Evolutionary conservation across 1,139 yeast species (phyloP).

Genomic region (Sugiyamaella pinicola): DNA sequence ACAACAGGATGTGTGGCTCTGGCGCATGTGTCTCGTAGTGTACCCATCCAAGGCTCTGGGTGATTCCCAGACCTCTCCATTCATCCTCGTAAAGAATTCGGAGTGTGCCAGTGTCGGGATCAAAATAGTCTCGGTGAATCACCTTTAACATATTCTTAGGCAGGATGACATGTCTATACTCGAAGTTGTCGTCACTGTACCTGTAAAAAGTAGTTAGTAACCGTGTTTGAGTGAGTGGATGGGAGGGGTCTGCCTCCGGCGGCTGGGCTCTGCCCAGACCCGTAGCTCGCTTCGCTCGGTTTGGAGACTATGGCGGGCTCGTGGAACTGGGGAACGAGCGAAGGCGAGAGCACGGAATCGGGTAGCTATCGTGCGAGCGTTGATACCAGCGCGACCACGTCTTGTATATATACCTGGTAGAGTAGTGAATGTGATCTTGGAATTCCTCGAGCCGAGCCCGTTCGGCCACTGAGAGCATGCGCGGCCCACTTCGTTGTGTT

Average conservation of each 20-base stretch:
- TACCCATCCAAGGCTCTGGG: slow-evolving; percentile 97
- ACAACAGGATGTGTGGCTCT: slow-evolving; percentile 93
- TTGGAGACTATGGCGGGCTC: too few relatives aligned
- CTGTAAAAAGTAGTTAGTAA: slow-evolving; percentile 39
- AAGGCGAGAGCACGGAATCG: too few relatives aligned
- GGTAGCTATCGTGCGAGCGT: too few relatives aligned
- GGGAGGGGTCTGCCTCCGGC: too few relatives aligned
- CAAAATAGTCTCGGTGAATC: slow-evolving; percentile 94
- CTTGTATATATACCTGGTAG: slow-evolving; percentile 57
- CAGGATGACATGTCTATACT: slow-evolving; percentile 91
- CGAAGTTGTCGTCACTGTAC: slow-evolving; percentile 86
- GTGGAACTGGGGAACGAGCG: too few relatives aligned
- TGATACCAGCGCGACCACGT: too few relatives aligned
- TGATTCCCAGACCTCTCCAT: slow-evolving; percentile 98
- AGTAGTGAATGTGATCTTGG: slow-evolving; percentile 92
- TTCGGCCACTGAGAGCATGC: slow-evolving; percentile 81
- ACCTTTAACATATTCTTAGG: slow-evolving; percentile 95
- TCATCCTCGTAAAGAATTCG: slow-evolving; percentile 91
- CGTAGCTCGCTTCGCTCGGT: too few relatives aligned
- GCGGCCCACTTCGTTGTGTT: slow-evolving; percentile 33
- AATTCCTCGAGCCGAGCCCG: slow-evolving; percentile 85
- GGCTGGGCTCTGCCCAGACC: too few relatives aligned
- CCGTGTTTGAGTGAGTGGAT: background rate
- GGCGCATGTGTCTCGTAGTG: slow-evolving; percentile 97
- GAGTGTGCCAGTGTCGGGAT: slow-evolving; percentile 91